These are phyloP conservation scores for Xerocomellus intermedius DNA, from an alignment of 768 basidiomycete species.

Conservation along the genomic window DNA sequence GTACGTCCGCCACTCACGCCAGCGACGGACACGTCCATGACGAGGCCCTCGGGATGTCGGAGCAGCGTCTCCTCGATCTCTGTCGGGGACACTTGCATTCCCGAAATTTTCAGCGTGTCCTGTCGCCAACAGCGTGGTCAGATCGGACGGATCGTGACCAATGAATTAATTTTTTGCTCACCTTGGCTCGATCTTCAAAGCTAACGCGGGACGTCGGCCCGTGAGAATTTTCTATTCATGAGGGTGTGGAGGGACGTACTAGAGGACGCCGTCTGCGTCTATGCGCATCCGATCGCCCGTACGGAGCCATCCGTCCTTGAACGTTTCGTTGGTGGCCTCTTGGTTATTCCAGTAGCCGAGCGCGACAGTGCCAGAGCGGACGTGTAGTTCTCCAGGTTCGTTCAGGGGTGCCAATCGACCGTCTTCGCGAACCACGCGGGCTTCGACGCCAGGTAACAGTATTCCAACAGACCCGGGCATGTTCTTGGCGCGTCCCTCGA, in stretches of 20 bases:
- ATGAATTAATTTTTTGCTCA: conserved; percentile 20
- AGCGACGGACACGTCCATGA: conserved; percentile 67
- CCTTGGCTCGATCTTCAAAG: conserved; percentile 78
- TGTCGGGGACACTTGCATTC: conserved; percentile 74
- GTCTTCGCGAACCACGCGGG: conserved; percentile 57
- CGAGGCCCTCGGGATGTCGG: conserved; percentile 57
- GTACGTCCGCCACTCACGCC: conserved; percentile 73
- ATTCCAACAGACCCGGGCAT: conserved; percentile 52
- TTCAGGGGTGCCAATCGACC: conserved; percentile 50
- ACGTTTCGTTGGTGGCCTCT: conserved; percentile 63
- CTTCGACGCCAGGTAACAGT: conserved; percentile 63
- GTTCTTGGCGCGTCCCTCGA: conserved; percentile 42
- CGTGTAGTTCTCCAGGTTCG: conserved; percentile 67
- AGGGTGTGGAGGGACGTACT: conserved; percentile 40
- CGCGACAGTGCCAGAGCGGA: conserved; percentile 54
- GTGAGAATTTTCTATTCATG: background rate
- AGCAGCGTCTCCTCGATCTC: conserved; percentile 72
- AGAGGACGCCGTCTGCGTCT: conserved; percentile 61
- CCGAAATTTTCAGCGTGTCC: conserved; percentile 81
- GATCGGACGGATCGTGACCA: background rate
- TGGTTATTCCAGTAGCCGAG: conserved; percentile 75
- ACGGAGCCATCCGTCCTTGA: conserved; percentile 66
- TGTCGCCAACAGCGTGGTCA: conserved; percentile 23
- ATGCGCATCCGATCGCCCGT: conserved; percentile 73
- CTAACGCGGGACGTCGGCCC: conserved; percentile 32